Base-by-base conservation (phyloP, 1,284 basidiomycete genomes). In the Microbotryum scabiosae region DNA sequence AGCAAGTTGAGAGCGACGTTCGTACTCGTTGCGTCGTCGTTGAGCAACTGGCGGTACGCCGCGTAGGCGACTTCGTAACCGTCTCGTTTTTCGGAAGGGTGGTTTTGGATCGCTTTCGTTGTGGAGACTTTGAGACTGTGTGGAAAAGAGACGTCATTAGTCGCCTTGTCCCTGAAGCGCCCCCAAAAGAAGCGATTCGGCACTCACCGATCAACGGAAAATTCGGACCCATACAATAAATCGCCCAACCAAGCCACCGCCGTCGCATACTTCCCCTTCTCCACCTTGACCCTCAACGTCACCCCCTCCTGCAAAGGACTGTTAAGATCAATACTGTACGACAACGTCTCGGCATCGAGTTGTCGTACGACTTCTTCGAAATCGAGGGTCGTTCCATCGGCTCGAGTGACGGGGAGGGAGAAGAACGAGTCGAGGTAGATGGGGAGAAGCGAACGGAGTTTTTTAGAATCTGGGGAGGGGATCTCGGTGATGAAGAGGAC, bases 21-120 rank as follows among this genome's bases (percentile, higher is more conserved):
- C 1, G 90, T 88, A 14, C 90, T 92, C 59, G 51, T 60, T 59
- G 83, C 79, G 7, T 67, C 65, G 56, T 66, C 43, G 44, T 60
- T 64, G 56, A 91, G 74, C 46, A 91, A 71, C 58, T 85, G 81
- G 26, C 83, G 77, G 75, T 82, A 85, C 48, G 92, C 79, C 9
- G 90, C 86, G 28, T 81, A 80, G 49, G 92, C 79, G 14, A 98
- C 86, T 25, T 82, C 85, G 71, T 79, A 83, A 2, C 93, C 96
- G 71, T 91, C 87, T 51, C 96, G 82, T 79, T 97, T 98, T 73
- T 90, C 80, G 71, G 92, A 86, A 0, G 96, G 96, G n/a, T 98
- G 79, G 28, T 85, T 85, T 75, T 97, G 94, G 48, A 88, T 83
- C 55, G 91, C 83, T 77, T 97, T 97, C 26, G 91, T 89, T 47